phyloP scores from a whole-genome alignment of 441 rosid species.

The Brassica hybrid region DNA sequence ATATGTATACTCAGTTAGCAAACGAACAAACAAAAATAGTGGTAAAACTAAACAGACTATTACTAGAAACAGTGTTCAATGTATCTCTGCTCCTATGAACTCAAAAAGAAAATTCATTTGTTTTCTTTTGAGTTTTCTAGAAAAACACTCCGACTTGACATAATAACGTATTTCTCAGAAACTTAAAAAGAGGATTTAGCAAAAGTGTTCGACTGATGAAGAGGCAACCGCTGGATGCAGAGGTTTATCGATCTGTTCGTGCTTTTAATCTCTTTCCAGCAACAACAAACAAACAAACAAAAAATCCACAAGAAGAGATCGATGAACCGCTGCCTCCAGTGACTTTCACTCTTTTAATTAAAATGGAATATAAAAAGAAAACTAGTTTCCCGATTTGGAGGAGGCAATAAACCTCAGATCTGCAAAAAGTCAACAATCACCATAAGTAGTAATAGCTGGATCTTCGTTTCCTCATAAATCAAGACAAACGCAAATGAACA shows the following conservation, averaged over 20 bases:
- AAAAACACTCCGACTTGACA: not conserved
- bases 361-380: not conserved
- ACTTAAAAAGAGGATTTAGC: not conserved
- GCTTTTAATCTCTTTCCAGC: slow-evolving; percentile 36
- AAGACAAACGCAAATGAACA: not conserved
- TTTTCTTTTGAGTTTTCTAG: not conserved
- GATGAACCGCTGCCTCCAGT: slow-evolving; percentile 99
- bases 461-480: slow-evolving; percentile 16
- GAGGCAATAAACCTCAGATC: slow-evolving; percentile 32
- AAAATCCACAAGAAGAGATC: slow-evolving; percentile 69
- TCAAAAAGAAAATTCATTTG: not conserved
- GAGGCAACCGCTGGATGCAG: slow-evolving; percentile 91
- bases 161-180: not conserved
- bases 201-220: not conserved
- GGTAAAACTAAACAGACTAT: not conserved
- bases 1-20: not conserved
- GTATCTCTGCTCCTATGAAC: not conserved
- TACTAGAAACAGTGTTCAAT: not conserved
- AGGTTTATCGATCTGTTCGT: slow-evolving; percentile 99
- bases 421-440: not conserved
- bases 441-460: not conserved
- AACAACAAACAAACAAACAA: slow-evolving; percentile 30
- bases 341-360: slow-evolving; percentile 42
- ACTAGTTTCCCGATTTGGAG: not conserved
- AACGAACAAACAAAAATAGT: not conserved